Base-by-base conservation (phyloP, 768 basidiomycete genomes). In the Holtermanniella nyarrowii region DNA sequence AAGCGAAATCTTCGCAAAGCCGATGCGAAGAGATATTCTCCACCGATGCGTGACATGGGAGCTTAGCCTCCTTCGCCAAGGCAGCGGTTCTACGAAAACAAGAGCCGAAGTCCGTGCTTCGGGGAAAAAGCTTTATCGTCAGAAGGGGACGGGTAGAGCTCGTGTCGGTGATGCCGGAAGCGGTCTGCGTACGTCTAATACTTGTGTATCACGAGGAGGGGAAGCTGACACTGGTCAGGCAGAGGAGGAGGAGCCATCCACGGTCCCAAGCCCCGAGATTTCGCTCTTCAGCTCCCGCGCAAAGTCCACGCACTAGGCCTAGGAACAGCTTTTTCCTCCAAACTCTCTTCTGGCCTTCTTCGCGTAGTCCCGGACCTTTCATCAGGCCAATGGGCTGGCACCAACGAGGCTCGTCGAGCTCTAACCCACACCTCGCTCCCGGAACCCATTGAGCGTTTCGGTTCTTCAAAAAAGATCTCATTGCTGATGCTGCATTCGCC, bases 241-340 rank as follows among this genome's bases (percentile, higher is more conserved):
- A 77, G 83, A 26, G 93, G 93, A 26, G 95, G 95, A 72, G 95
- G 93, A 60, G 80, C 85, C 39, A 88, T 88, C 4, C 90, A 89
- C 55, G 89, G 89, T 25, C 88, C 88, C 0, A 84, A 87, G 66
- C 87, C 89, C 2, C 80, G 89, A 45, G 86, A 95, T 69, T 96
- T 91, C 71, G 82, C 85, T 61, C 89, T 88, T 18, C 84, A 86
- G 57, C 78, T 99, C 31, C 86, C 87, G n/a, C 79, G 87, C 57
- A 96, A 96, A 73, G 85, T 95, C 59, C 78, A 88, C 40, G 77
- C 86, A 61, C 85, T 96, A 82, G 93, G 91, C 10, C 83, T 96
- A 81, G 80, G 86, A 20, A 84, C 90, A 46, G 90, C 88, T 2
- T 72, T 97, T 42, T 88, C 87, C 58, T 78, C 81, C 41, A 88